phyloP scores from a whole-genome alignment of 306 rosid genomes.

The Quercus bicolor region DNA sequence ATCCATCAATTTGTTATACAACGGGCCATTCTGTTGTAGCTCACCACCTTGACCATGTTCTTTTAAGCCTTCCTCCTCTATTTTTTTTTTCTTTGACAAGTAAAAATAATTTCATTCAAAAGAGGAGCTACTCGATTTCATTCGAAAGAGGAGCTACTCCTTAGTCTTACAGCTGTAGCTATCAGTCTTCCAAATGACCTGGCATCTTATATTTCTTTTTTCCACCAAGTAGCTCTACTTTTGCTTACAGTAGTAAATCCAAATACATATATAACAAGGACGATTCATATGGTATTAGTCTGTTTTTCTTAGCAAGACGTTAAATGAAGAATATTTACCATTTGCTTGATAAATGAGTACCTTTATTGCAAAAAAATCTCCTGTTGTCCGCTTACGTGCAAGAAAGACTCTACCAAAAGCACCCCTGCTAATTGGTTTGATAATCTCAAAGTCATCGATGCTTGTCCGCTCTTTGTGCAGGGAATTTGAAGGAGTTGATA shows the following conservation, averaged over 20 bases:
- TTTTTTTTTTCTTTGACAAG: too few species aligned
- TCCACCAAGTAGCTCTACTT: too few species aligned
- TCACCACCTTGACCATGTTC: too few species aligned
- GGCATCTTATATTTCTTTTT: too few species aligned
- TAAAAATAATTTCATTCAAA: too few species aligned
- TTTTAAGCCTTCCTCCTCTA: too few species aligned
- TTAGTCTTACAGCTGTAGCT: too few species aligned
- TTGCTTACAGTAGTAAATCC: neutral
- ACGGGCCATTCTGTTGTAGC: too few species aligned
- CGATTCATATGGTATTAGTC: neutral
- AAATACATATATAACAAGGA: neutral
- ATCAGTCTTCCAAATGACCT: too few species aligned
- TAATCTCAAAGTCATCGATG: constrained; percentile 10
- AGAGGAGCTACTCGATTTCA: too few species aligned
- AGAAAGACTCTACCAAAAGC: constrained; percentile 12
- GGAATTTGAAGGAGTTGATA: neutral
- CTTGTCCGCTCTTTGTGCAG: neutral
- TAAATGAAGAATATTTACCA: neutral
- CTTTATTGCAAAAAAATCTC: constrained; percentile 8
- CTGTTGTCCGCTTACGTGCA: constrained; percentile 4
- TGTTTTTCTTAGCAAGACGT: neutral
- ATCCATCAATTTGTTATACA: too few species aligned
- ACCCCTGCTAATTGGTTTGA: constrained; percentile 10
- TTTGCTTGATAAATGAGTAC: neutral
- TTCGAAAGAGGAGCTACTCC: too few species aligned